A percentile compares a stretch with the other conserved stretches of the same genome.
Conservation (phyloP, 2,329 filamentous ascomycete species). For the Aureobasidium sp. region DNA sequence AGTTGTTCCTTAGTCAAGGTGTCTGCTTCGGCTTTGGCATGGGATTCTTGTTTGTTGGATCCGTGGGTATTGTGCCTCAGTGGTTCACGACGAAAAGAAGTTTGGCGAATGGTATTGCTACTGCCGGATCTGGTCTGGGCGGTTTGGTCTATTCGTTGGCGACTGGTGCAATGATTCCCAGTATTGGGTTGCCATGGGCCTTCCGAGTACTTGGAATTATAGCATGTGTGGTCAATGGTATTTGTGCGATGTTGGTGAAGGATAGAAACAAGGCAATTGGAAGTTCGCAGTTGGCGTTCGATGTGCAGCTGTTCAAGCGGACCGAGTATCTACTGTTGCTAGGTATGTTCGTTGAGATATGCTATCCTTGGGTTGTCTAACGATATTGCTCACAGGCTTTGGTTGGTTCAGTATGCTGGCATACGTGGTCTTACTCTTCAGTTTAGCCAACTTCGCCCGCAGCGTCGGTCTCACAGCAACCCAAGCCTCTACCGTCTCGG, state of each 20-base stretch:
- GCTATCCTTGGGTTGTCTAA: background rate
- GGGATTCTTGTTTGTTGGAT: constrained; percentile 66
- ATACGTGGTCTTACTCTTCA: constrained; percentile 71
- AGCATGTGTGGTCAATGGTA: constrained; percentile 54
- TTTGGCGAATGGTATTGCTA: constrained; percentile 59
- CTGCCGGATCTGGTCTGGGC: constrained; percentile 67
- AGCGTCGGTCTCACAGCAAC: constrained; percentile 57
- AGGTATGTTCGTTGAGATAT: constrained; percentile 15
- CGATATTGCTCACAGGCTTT: constrained; percentile 36
- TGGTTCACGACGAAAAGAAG: constrained; percentile 64
- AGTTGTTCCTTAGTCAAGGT: constrained; percentile 67
- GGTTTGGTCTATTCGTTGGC: constrained; percentile 62
- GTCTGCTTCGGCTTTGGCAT: constrained; percentile 70
- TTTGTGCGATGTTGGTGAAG: constrained; percentile 54
- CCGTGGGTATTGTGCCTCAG: constrained; percentile 59
- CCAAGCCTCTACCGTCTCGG: constrained; percentile 64
- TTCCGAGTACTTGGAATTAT: constrained; percentile 59
- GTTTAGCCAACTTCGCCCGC: constrained; percentile 63
- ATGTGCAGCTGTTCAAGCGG: constrained; percentile 52
- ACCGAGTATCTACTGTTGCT: constrained; percentile 57
- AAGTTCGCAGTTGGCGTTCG: constrained; percentile 58
- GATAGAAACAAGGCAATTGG: constrained; percentile 67
- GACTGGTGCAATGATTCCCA: constrained; percentile 58
- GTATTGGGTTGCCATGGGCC: constrained; percentile 57
- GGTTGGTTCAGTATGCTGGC: constrained; percentile 64